These are phyloP conservation scores for Xanthoceras sorbifolium DNA, from an alignment of 345 rosid species.

Conservation along the genomic window DNA sequence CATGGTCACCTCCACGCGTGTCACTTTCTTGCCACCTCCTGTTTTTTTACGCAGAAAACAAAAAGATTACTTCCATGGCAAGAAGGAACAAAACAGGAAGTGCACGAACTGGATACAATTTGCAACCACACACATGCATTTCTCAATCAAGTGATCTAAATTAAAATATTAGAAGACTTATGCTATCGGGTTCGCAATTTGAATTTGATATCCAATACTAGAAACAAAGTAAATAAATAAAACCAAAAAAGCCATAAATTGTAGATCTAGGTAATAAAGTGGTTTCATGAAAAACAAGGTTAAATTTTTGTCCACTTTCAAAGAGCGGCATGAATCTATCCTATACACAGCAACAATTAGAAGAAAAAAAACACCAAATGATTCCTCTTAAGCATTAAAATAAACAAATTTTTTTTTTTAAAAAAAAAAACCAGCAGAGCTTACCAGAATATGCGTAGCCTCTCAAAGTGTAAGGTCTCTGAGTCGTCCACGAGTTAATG, in stretches of 20 bases:
- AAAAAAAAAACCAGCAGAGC: not conserved
- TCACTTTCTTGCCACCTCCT: slow-evolving; percentile 96
- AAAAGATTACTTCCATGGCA: slow-evolving; percentile 16
- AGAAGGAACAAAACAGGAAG: not conserved
- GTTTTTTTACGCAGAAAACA: not conserved
- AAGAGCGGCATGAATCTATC: too few relatives aligned
- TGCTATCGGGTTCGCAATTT: not conserved
- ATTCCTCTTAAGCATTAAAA: not conserved
- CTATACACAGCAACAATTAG: not conserved
- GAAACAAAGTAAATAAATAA: not conserved
- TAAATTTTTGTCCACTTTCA: not conserved
- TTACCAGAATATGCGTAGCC: slow-evolving; percentile 94
- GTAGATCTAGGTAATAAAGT: not conserved
- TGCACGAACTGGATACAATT: not conserved
- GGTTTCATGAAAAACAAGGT: not conserved
- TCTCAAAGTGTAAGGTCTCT: slow-evolving; percentile 69
- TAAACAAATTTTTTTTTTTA: not conserved
- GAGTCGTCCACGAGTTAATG: slow-evolving; percentile 81
- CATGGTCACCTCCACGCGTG: slow-evolving; percentile 89
- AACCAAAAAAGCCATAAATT: not conserved
- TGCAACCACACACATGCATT: not conserved
- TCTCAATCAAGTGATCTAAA: not conserved
- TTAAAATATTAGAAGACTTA: not conserved
- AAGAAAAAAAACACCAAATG: not conserved
- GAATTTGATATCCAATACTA: not conserved